Evolutionary conservation across 345 rosid species (phyloP), one percentile per base, ranked within the genome.

Genomic region (Conringia planisiliqua): DNA sequence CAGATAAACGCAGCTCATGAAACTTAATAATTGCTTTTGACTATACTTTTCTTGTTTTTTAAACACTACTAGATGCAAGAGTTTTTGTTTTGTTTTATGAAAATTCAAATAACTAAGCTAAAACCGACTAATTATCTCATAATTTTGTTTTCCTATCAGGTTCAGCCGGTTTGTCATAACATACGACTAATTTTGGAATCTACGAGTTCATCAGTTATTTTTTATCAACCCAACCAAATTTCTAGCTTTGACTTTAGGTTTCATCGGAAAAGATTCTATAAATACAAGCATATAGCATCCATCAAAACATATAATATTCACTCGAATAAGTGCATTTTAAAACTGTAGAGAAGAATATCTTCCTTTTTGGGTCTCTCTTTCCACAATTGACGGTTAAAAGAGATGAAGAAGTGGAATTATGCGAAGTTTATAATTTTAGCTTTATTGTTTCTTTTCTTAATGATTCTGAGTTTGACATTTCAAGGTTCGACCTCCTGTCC

Each of bases 331-430:
- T 22, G 6, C 1, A 50, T 18, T 20, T 35, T 9, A 50, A 36
- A 52, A 51, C 24, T 20, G 46, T 67, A 33, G 11, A 8, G n/a
- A 64, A 29, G 7, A 44, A 52, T 66, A 8, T 22, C 10, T 50
- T 50, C 29, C 30, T 66, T 13, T 33, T 48, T 4, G 44, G 22
- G 44, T 50, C 33, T 48, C 20, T 20, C 13, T 43, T 18, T 47
- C 52, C 24, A 47, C 22, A 17, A 47, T 47, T 47, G 24, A 17
- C 4, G 4, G 9, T 17, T 17, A 1, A 17, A 17, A 17, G 26
- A 47, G 26, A 68, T 39, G 72, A 68, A 52, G 10, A 68, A 66
- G 22, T 50, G 47, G 47, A 66, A 5, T 20, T 13, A 68, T 39
- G 27, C 12, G 29, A 39, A 39, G 7, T 68, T 39, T 1, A 26